Conservation (phyloP, 2,329 filamentous ascomycete genomes). For the Huntiella abstrusa region DNA sequence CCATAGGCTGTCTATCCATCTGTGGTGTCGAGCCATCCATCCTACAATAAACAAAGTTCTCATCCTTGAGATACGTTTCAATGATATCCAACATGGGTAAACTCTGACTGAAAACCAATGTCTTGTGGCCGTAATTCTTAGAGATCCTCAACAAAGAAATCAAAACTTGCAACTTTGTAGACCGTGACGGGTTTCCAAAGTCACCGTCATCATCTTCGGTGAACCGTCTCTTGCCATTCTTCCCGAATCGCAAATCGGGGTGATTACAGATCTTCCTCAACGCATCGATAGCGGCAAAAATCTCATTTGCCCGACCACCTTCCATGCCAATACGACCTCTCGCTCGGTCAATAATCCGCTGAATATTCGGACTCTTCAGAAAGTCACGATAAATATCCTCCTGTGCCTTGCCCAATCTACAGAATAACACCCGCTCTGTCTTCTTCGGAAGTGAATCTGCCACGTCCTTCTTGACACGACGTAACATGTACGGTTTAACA, state of each 20-base stretch:
- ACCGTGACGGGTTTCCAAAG: constrained; percentile 62
- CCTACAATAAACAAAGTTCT: constrained; percentile 55
- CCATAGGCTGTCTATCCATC: constrained; percentile 69
- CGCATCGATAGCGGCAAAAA: constrained; percentile 70
- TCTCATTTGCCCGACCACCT: constrained; percentile 5
- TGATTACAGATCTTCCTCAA: constrained; percentile 96
- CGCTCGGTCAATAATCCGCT: constrained; percentile 6
- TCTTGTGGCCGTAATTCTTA: constrained; percentile 83
- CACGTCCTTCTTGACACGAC: constrained; percentile 84
- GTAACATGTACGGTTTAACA: constrained; percentile 81
- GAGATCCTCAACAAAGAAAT: constrained; percentile 74
- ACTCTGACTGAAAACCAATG: constrained; percentile 79
- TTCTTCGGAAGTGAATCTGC: constrained; percentile 88
- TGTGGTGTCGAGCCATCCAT: constrained; percentile 92
- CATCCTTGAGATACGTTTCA: constrained; percentile 57
- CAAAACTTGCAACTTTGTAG: constrained; percentile 91
- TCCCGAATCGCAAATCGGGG: constrained; percentile 51
- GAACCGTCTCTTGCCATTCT: constrained; percentile 2
- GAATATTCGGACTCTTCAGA: constrained; percentile 11
- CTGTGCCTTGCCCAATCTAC: constrained; percentile 53
- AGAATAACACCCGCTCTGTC: constrained; percentile 89
- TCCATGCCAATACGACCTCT: background rate
- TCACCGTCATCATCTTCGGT: constrained; percentile 17
- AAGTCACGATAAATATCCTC: constrained; percentile 11
- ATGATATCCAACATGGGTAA: constrained; percentile 92